These are phyloP conservation scores for Moesziomyces antarcticus DNA, from an alignment of 1,284 basidiomycete genomes.

Conservation along the genomic window DNA sequence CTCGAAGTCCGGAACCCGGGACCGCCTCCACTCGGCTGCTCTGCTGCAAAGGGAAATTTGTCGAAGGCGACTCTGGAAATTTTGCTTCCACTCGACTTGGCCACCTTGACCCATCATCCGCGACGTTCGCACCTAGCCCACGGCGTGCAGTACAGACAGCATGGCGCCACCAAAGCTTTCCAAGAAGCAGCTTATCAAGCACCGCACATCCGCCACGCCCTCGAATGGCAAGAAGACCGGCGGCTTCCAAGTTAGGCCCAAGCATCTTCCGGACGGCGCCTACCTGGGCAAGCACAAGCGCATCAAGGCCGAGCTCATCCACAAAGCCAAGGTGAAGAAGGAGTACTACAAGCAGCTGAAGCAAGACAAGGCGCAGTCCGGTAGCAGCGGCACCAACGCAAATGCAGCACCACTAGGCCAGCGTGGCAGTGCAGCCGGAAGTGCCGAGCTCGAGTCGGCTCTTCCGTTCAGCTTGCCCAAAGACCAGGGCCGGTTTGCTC, in stretches of 20 bases:
- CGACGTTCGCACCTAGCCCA: not conserved
- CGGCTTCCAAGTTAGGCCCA: constrained; percentile 64
- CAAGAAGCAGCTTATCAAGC: constrained; percentile 60
- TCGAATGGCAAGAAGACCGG: constrained; percentile 32
- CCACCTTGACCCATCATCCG: not conserved
- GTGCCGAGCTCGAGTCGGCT: constrained; percentile 2
- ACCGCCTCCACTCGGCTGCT: not conserved
- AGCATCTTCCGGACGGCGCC: constrained; percentile 61
- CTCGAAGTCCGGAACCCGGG: too few species aligned
- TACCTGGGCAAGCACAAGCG: constrained; percentile 70
- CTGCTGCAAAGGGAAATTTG: not conserved
- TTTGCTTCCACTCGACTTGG: not conserved
- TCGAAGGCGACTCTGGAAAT: not conserved
- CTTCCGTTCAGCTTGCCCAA: constrained; percentile 27
- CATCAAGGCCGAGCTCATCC: constrained; percentile 71
- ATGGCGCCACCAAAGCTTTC: constrained; percentile 34
- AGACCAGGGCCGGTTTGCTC: constrained; percentile 55
- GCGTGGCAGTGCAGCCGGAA: constrained; percentile 12
- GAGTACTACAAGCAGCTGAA: constrained; percentile 70
- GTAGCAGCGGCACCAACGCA: constrained; percentile 10
- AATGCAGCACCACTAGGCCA: constrained; percentile 31
- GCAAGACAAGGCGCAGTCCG: constrained; percentile 65
- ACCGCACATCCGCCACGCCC: constrained; percentile 38
- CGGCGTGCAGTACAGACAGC: not conserved
- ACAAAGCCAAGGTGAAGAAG: constrained; percentile 72